Evolutionary conservation across 2,329 filamentous ascomycete genomes (phyloP), one percentile per base, ranked within the genome.

Genomic region (Colletotrichum euphorbiae): DNA sequence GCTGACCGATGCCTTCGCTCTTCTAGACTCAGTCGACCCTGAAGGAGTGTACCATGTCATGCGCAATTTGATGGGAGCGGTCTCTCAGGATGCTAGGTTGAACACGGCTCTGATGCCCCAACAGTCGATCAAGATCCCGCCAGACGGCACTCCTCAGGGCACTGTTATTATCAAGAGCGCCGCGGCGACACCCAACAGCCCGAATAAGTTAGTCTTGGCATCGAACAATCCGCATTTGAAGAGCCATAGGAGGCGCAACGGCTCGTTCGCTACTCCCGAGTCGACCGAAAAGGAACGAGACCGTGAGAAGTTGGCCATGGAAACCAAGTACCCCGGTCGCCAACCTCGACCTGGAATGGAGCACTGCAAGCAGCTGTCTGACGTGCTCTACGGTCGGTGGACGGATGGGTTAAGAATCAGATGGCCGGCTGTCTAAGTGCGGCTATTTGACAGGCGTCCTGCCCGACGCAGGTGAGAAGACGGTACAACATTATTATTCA

Each of bases 321-420:
- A 86, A 72, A 79, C 83, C 15, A 87, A 83, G 72, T 88, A 86
- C 61, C 87, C 87, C 1, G 86, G 86, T 1, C 83, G 84, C 43
- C 81, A 85, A 59, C 75, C 85, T 2, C 80, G 80, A 52, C 86
- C 89, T 1, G 95, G 94, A 2, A 95, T 98, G 93, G 94, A 98
- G 79, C 95, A 98, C 79, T 92, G 91, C 72, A 93, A 93, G 75
- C 89, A 97, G 76, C 84, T 98, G 42, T 93, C 93, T 1, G 94
- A 98, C 77, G 93, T 97, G 19, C 86, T 99, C 19, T 98, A 98
- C 80, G 89, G 90, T 15, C 88, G 95, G 48, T 99, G 96, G 96
- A 89, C 91, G 3, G 93, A 97, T 67, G 94, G 93, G 2, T 82
- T 98, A 73, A 89, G 90, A 71, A 85, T 88, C 62, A 84, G 91